Percentiles rank a stretch among this genome's conserved stretches.
phyloP scores from a whole-genome alignment of 1,284 basidiomycete species.

The Mycena citricolor region DNA sequence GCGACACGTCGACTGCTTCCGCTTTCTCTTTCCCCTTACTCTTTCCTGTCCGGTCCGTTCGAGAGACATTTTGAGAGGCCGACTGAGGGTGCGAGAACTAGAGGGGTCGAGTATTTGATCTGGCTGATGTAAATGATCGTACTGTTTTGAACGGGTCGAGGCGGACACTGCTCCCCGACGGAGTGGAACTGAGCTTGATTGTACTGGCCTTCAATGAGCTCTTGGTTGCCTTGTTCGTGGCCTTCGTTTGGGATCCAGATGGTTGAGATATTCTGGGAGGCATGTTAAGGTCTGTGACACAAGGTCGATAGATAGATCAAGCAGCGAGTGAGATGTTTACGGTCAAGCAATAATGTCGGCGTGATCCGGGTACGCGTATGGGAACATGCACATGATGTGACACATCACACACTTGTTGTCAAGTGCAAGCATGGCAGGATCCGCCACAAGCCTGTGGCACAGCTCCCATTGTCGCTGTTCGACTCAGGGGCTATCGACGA shows the following conservation, averaged over 20 bases:
- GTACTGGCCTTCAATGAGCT: constrained; percentile 37
- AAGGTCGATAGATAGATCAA: too few relatives aligned
- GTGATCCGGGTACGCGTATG: too few relatives aligned
- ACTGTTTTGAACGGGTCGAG: constrained; percentile 51
- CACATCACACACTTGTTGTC: too few relatives aligned
- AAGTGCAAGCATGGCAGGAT: too few relatives aligned
- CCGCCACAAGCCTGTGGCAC: too few relatives aligned
- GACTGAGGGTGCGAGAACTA: background rate
- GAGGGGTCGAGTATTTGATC: constrained; percentile 6
- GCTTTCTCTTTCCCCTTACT: constrained; percentile 18
- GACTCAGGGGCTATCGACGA: too few relatives aligned
- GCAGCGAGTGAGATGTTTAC: too few relatives aligned
- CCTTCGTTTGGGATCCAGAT: constrained; percentile 24
- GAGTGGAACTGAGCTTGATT: constrained; percentile 35
- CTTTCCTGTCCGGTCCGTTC: constrained; percentile 5
- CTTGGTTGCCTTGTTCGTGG: constrained; percentile 29
- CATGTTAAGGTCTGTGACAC: too few relatives aligned
- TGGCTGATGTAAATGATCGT: constrained; percentile 25
- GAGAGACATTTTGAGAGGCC: constrained; percentile 1
- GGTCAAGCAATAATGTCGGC: too few relatives aligned
- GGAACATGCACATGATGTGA: too few relatives aligned
- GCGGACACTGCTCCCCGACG: constrained; percentile 36
- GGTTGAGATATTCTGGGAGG: constrained; percentile 27
- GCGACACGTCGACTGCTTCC: too few relatives aligned
- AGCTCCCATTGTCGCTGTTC: too few relatives aligned